Evolutionary conservation across 2,329 filamentous ascomycete genomes (phyloP).

Genomic region (Tympanopsis confertula): DNA sequence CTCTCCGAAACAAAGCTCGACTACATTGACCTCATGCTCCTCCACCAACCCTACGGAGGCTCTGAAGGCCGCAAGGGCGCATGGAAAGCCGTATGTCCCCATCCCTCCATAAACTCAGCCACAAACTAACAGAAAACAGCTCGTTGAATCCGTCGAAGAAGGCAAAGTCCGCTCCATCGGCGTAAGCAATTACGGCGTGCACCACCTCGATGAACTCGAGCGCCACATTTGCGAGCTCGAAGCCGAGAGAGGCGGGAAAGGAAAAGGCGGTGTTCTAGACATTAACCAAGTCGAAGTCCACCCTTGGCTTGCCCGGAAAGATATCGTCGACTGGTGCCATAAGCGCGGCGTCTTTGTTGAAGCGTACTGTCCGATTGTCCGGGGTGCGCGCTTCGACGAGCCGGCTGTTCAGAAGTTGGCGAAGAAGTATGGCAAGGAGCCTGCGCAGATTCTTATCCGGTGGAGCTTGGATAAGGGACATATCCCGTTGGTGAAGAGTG

Average conservation of each 20-base stretch:
- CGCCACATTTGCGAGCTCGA: slow-evolving; percentile 49
- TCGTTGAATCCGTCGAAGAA: slow-evolving; percentile 50
- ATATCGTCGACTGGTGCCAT: slow-evolving; percentile 69
- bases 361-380: slow-evolving; percentile 49
- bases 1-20: slow-evolving; percentile 48
- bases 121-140: slow-evolving; percentile 16
- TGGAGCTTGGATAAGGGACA: slow-evolving; percentile 74
- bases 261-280: slow-evolving; percentile 61
- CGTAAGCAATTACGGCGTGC: slow-evolving; percentile 54
- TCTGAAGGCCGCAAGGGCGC: slow-evolving; percentile 40
- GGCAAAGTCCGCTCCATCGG: slow-evolving; percentile 51
- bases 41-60: slow-evolving; percentile 51
- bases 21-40: slow-evolving; percentile 57
- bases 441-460: slow-evolving; percentile 67
- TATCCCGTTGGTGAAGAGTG: slow-evolving; percentile 65
- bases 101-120: not conserved
- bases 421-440: slow-evolving; percentile 61
- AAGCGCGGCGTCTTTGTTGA: slow-evolving; percentile 51
- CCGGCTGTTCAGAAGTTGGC: slow-evolving; percentile 50
- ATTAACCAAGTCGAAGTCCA: slow-evolving; percentile 86
- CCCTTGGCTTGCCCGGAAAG: slow-evolving; percentile 71
- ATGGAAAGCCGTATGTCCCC: slow-evolving; percentile 33
- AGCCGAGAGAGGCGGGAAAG: slow-evolving; percentile 43
- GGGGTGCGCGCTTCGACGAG: slow-evolving; percentile 62
- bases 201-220: slow-evolving; percentile 50